Conservation (phyloP, 345 rosid species). For the Mercurialis annua region DNA sequence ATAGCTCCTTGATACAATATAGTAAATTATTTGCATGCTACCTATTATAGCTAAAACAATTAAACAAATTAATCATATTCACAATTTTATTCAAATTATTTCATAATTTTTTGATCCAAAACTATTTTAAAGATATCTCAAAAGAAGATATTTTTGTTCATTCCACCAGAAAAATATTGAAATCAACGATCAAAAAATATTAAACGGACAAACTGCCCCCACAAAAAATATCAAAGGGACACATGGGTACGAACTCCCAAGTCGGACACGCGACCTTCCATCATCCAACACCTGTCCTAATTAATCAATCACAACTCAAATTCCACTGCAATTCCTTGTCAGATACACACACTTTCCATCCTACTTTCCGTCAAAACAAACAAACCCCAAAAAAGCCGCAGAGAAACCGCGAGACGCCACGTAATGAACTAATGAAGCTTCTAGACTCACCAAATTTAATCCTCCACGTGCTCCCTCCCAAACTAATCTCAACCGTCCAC, state of each 20-base stretch:
- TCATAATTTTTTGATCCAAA: too few species aligned
- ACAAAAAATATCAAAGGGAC: neutral
- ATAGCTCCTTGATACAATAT: too few species aligned
- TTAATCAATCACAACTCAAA: too few species aligned
- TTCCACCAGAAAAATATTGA: neutral
- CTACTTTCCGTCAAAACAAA: too few species aligned
- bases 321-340: slow-evolving; percentile 18
- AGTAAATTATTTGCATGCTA: too few species aligned
- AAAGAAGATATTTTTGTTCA: neutral
- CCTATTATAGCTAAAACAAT: too few species aligned
- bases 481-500: slow-evolving; percentile 26
- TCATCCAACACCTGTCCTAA: slow-evolving; percentile 23
- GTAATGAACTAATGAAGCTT: slow-evolving; percentile 16
- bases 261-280: slow-evolving; percentile 8
- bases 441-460: slow-evolving; percentile 20
- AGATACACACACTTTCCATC: slow-evolving; percentile 2
- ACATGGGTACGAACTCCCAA: slow-evolving; percentile 18
- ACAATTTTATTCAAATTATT: too few species aligned
- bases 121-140: too few species aligned
- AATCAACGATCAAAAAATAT: too few species aligned
- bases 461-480: slow-evolving; percentile 37
- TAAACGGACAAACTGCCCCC: too few species aligned
- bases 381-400: neutral
- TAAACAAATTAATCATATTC: too few species aligned
- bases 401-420: slow-evolving; percentile 26